Base-by-base conservation (phyloP, 345 rosid genomes). In the Lepidium africanum region DNA sequence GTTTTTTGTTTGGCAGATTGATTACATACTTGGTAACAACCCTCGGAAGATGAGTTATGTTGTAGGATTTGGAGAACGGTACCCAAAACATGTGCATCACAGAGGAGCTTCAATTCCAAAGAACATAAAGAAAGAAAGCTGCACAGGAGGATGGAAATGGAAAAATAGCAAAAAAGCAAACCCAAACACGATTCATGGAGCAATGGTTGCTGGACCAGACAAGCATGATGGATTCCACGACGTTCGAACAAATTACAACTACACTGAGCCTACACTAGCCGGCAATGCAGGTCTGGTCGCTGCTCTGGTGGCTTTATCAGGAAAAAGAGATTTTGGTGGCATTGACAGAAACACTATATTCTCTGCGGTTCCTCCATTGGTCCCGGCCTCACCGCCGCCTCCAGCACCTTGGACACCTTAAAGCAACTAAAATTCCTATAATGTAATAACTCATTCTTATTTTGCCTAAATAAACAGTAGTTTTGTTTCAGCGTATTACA, bases 121-220 rank as follows among this genome's bases (percentile, higher is more conserved):
- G 74, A 84, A 83, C 61, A 85, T 80, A 81, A 51, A 87, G 75
- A 82, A 63, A 65, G 87, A 87, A 67, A 87, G 69, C 76, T 91
- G 96, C 73, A 85, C 78, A 75, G 96, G 96, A 21, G 97, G 99
- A 60, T 89, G 90, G 88, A 87, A 85, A 75, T 93, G 88, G 96
- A 83, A 85, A 79, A 91, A 90, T 66, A 71, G 67, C 32, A 63
- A 74, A 25, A 87, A 83, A 56, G 84, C 84, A 25, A 86, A 91
- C 80, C 97, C 97, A 2, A 87, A 94, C 68, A 79, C 76, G 0
- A n/a, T 91, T 13, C 79, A 81, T 4, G 99, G 99, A 64, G 99
- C 99, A 56, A 89, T 94, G 99, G 97, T 94, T 78, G 97, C 96
- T 40, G 96, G 99, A 30, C 99, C 99, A 5, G 96, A 87, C 76